Evolutionary conservation across 495 filamentous ascomycete genomes (phyloP), one percentile per base, ranked within the genome.

Genomic region (Cercophora sp.): DNA sequence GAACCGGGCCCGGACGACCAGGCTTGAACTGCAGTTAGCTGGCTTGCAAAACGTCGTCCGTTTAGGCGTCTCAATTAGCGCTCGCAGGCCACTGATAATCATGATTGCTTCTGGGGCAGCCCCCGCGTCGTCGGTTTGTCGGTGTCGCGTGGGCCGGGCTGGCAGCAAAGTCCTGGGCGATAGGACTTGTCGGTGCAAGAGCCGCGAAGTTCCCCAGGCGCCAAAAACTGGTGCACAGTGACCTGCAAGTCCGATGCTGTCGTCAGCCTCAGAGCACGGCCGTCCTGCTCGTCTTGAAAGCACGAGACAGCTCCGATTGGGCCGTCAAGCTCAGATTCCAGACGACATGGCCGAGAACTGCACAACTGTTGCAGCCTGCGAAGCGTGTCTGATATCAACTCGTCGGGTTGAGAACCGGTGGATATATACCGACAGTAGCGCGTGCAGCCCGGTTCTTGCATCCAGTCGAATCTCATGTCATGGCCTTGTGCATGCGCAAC

Each of bases 171-270:
- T 57, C 55, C 55, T 57, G 50, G 32, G 10, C 36, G 32, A 24
- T 52, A 57, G 55, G 55, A 57, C 55, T 57, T 23, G 20, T 1
- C 41, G 18, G 18, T 18, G 11, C 31, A 6, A 56, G 53, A 56
- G 53, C 53, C 53, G 53, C 54, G 51, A 36, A 43, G 2, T 19
- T 15, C 18, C 29, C 13, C 29, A 32, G 29, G 26, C 5, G 16
- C 27, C 37, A 2, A 16, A 18, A 8, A 39, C 35, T 39, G 19
- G 40, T 23, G 19, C 20, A 1, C 20, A 9, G 20, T 8, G 16
- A 20, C 24, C n/a, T n/a, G 24, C n/a, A 11, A 19, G 20, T 44
- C 20, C 41, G 22, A 44, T 24, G 22, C 5, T n/a, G 40, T 15
- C 40, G 18, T 43, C 40, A 43, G 40, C 40, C 40, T 39, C 37